Conservation (phyloP, 768 basidiomycete species). For the Butyriboletus loyo region DNA sequence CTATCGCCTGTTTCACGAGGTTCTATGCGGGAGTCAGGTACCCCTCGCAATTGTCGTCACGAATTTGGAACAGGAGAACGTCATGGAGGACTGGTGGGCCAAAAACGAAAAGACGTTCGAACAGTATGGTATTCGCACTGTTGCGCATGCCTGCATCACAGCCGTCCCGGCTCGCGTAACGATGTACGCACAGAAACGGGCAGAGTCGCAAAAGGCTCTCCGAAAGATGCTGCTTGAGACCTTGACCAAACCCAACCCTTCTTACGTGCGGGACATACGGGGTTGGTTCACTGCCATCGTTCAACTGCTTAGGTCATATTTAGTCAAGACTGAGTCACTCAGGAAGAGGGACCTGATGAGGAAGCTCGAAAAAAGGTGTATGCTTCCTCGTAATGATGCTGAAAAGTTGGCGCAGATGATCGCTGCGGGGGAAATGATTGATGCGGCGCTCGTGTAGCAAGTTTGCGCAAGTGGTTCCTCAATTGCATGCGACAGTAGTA, state of each 20-base stretch:
- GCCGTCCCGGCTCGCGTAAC: background rate
- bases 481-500: background rate
- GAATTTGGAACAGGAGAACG: slow-evolving; percentile 1
- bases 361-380: background rate
- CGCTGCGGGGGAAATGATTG: background rate
- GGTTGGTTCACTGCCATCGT: background rate
- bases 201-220: background rate
- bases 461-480: background rate
- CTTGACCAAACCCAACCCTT: background rate
- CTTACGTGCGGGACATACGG: slow-evolving; percentile 2
- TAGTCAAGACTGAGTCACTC: background rate
- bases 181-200: background rate
- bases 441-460: background rate
- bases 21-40: slow-evolving; percentile 6
- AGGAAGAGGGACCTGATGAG: background rate
- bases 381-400: background rate
- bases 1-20: slow-evolving; percentile 15
- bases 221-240: background rate
- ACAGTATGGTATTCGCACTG: background rate
- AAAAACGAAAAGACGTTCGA: background rate
- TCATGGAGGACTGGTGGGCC: slow-evolving; percentile 14
- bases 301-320: background rate
- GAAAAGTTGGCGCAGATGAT: background rate
- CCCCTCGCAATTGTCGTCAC: slow-evolving; percentile 15
- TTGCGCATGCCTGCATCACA: slow-evolving; percentile 12